These are phyloP conservation scores for Sarcodon sp. DNA, from an alignment of 768 basidiomycete species.

Conservation along the genomic window DNA sequence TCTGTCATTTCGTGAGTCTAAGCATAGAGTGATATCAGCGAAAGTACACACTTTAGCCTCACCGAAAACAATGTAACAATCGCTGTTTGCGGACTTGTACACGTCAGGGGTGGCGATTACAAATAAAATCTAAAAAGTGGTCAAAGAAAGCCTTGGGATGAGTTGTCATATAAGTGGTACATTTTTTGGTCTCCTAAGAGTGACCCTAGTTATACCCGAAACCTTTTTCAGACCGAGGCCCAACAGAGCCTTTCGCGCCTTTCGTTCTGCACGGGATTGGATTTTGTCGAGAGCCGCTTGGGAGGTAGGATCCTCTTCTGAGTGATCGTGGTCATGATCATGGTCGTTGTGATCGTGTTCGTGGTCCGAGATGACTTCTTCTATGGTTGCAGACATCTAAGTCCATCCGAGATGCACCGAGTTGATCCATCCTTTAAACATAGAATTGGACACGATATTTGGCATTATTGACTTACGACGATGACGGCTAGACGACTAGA, in stretches of 20 bases:
- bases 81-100: conserved; percentile 94
- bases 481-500: no score
- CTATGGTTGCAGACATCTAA: conserved; percentile 73
- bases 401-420: conserved; percentile 15
- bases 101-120: conserved; percentile 92
- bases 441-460: no score
- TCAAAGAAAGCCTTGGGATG: not conserved
- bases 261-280: conserved; percentile 89
- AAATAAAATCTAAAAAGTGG: conserved; percentile 55
- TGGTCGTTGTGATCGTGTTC: conserved; percentile 26
- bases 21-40: not conserved
- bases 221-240: conserved; percentile 89
- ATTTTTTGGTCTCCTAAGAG: conserved; percentile 89
- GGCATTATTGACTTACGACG: no score
- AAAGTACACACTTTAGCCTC: conserved; percentile 67
- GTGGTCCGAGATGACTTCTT: conserved; percentile 75
- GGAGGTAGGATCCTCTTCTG: conserved; percentile 77
- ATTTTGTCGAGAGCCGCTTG: conserved; percentile 84
- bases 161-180: conserved; percentile 25
- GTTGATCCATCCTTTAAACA: conserved; percentile 16
- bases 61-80: conserved; percentile 98
- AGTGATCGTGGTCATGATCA: conserved; percentile 38
- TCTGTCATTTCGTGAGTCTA: conserved; percentile 24
- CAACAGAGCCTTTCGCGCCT: conserved; percentile 88
- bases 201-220: conserved; percentile 87